Conservation (phyloP, 306 rosid genomes). For the Cajanus cajan region DNA sequence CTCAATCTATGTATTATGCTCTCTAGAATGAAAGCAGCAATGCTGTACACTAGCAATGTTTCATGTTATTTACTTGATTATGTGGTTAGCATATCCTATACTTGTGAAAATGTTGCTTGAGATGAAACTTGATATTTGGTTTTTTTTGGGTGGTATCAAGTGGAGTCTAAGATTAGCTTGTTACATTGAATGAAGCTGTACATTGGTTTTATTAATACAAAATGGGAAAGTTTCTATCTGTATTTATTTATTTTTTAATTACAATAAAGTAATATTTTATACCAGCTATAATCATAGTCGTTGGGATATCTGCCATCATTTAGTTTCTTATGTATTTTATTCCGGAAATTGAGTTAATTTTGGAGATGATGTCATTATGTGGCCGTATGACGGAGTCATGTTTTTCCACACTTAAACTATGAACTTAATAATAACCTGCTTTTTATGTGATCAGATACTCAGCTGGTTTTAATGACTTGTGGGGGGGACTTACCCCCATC, state of each 20-base stretch:
- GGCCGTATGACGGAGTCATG: not conserved
- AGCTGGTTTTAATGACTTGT: constrained; percentile 9
- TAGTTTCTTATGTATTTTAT: not conserved
- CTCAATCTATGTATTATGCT: not conserved
- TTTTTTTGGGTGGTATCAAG: not conserved
- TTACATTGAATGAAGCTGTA: not conserved
- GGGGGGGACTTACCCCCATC: not conserved
- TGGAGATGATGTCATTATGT: not conserved
- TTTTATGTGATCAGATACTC: not conserved
- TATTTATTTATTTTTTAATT: not conserved
- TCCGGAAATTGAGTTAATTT: constrained; percentile 7
- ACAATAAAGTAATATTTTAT: not conserved
- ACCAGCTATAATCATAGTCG: not conserved
- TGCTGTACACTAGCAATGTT: not conserved
- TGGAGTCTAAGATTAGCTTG: not conserved
- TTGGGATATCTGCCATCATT: not conserved
- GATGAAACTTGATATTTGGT: not conserved
- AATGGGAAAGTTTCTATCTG: not conserved
- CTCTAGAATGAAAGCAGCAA: not conserved
- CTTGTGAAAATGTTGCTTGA: not conserved
- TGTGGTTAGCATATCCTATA: not conserved
- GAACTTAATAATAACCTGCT: not conserved
- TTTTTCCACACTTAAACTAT: not conserved
- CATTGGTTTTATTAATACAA: not conserved
- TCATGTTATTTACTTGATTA: constrained; percentile 1